phyloP scores from a whole-genome alignment of 2,329 filamentous ascomycete species.

The Geosmithia flava region DNA sequence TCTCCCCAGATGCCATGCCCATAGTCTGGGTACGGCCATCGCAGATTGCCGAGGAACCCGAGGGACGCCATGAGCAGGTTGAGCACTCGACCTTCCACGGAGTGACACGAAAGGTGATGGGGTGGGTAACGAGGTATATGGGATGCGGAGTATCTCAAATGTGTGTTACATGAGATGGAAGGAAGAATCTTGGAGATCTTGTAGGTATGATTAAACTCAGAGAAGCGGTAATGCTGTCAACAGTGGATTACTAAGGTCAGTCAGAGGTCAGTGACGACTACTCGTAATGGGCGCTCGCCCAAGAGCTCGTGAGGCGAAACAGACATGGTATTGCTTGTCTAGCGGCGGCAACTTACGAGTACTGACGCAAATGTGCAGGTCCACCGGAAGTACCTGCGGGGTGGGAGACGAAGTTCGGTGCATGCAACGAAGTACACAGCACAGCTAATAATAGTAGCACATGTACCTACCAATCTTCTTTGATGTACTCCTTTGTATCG shows the following conservation, averaged over 20 bases:
- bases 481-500: too few relatives aligned
- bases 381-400: background rate
- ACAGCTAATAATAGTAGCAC: background rate
- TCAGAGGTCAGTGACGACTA: too few relatives aligned
- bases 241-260: background rate
- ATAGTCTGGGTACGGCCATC: conserved; percentile 32
- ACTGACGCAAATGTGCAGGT: background rate
- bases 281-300: too few relatives aligned
- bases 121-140: background rate
- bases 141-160: background rate
- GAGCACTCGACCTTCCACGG: background rate
- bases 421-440: background rate
- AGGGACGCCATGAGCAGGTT: conserved; percentile 3
- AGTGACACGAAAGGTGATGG: background rate
- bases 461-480: too few relatives aligned
- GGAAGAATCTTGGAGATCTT: background rate
- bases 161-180: background rate
- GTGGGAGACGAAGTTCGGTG: background rate
- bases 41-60: conserved; percentile 6
- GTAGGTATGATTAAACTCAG: background rate
- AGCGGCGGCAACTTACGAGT: background rate
- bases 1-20: conserved; percentile 50
- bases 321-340: too few relatives aligned
- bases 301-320: too few relatives aligned
- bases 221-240: background rate